phyloP scores from a whole-genome alignment of 495 filamentous ascomycete genomes.

The Thermothielavioides terrestris region DNA sequence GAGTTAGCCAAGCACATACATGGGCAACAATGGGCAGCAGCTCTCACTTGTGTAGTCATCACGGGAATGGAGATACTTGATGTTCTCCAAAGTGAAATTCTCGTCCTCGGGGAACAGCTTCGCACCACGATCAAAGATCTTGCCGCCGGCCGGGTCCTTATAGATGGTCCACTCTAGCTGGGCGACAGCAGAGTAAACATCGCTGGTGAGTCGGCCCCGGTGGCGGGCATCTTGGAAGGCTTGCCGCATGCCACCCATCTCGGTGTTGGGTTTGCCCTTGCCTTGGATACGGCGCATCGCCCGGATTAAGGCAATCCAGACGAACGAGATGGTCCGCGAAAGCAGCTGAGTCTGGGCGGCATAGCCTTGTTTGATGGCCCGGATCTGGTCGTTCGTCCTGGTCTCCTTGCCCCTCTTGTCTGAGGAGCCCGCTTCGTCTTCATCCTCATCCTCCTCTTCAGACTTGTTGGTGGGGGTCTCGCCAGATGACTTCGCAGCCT shows the following conservation, averaged over 20 bases:
- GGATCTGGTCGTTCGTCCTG: constrained; percentile 55
- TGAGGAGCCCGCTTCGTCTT: constrained; percentile 50
- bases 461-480: constrained; percentile 19
- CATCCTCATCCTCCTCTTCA: constrained; percentile 54
- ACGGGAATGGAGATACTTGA: constrained; percentile 84
- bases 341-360: constrained; percentile 62
- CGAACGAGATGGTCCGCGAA: constrained; percentile 72
- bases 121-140: constrained; percentile 90
- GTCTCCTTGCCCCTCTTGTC: constrained; percentile 47
- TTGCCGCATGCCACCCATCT: constrained; percentile 67
- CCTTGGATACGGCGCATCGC: constrained; percentile 91
- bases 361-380: constrained; percentile 61
- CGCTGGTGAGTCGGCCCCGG: constrained; percentile 76
- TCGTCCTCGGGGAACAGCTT: constrained; percentile 90
- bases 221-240: constrained; percentile 81
- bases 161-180: constrained; percentile 93
- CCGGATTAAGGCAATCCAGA: constrained; percentile 90
- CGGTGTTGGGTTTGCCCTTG: constrained; percentile 59
- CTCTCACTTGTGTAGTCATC: constrained; percentile 86
- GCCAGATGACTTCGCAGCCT: constrained; percentile 34
- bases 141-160: constrained; percentile 80
- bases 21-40: background rate
- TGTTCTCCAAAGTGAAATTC: constrained; percentile 80
- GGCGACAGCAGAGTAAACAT: constrained; percentile 87
- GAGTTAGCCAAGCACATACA: background rate